Conservation (phyloP, 148 eudicot species). For the Nyssa sinensis region DNA sequence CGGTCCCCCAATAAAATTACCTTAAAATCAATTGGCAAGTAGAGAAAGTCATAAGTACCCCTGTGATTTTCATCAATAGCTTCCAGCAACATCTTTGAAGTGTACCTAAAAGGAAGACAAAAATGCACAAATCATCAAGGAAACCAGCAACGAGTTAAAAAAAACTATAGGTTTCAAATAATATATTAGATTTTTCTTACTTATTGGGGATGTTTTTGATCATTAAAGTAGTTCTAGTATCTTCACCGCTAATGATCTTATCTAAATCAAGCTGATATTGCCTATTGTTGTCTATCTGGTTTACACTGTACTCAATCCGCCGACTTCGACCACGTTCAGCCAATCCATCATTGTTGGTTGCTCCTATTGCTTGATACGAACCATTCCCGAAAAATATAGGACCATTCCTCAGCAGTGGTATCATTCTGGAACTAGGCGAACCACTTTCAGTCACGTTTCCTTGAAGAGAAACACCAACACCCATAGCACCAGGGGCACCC, state of each 20-base stretch:
- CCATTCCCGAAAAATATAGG: slow-evolving; percentile 44
- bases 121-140: slow-evolving; percentile 4
- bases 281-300: slow-evolving; percentile 43
- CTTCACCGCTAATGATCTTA: slow-evolving; percentile 49
- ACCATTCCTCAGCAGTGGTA: slow-evolving; percentile 37
- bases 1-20: slow-evolving; percentile 22
- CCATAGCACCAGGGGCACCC: slow-evolving; percentile 25
- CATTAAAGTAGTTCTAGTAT: slow-evolving; percentile 58
- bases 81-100: slow-evolving; percentile 55
- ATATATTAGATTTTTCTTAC: slow-evolving; percentile 26
- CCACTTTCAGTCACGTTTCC: slow-evolving; percentile 42
- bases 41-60: slow-evolving; percentile 59
- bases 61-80: slow-evolving; percentile 60
- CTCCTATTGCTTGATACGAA: slow-evolving; percentile 40
- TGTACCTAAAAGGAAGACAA: slow-evolving; percentile 39
- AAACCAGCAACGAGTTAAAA: background rate
- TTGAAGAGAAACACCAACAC: slow-evolving; percentile 33
- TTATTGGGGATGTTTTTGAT: slow-evolving; percentile 61
- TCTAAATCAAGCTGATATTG: slow-evolving; percentile 61
- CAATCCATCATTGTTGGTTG: slow-evolving; percentile 32
- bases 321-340: slow-evolving; percentile 45
- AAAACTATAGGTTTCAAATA: no score
- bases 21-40: slow-evolving; percentile 65
- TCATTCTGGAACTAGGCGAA: slow-evolving; percentile 47
- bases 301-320: slow-evolving; percentile 38